Evolutionary conservation across 306 rosid species (phyloP), one percentile per base, ranked within the genome.

Genomic region (Quercus suber): DNA sequence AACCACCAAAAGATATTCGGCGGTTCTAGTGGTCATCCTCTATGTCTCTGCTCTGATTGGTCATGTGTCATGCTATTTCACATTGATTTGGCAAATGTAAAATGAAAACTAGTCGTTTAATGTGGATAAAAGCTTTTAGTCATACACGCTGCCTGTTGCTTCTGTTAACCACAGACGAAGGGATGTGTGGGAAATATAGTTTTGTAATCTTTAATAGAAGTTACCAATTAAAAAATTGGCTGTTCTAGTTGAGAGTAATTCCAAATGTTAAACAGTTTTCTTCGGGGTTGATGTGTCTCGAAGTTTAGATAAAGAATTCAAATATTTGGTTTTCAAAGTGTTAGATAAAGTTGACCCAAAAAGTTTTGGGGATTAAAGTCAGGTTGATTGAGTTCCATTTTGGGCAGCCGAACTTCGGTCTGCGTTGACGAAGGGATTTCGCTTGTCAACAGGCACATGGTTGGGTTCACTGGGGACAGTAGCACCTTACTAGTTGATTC

Each of bases 1-100:
- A 86, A 85, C 97, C 98, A 6, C 99, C 99, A 0, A 96, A 93
- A 81, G 98, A 96, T 55, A 90, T 96, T 69, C 84, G 99, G 41
- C 88, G 98, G 71, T 93, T 91, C 85, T 91, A 93, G 85, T 28
- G 56, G 67, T 19, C 5, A 4, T 55, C 71, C 69, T 37, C 52
- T 25, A 55, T 71, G 17, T 7, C 31, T 61, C 7, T 60, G 20
- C 21, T 56, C n/a, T 37, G 25, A 30, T 74, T 10, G 56, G 52
- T n/a, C 9, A 5, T 60, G 13, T 35, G 49, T 37, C 71, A 41
- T 35, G 7, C 9, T 65, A 41, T 56, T 78, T 56, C 21, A 19
- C 30, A 8, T 23, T 59, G 31, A 59, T 59, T 28, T 63, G 43
- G 72, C 51, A n/a, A 17, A 35, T 67, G 28, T 35, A 5, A 67